A percentile compares a stretch with the other conserved stretches of the same genome.
Evolutionary conservation across 108 stramenopile species (phyloP).

Genomic region (Nannochloropsis granulata): DNA sequence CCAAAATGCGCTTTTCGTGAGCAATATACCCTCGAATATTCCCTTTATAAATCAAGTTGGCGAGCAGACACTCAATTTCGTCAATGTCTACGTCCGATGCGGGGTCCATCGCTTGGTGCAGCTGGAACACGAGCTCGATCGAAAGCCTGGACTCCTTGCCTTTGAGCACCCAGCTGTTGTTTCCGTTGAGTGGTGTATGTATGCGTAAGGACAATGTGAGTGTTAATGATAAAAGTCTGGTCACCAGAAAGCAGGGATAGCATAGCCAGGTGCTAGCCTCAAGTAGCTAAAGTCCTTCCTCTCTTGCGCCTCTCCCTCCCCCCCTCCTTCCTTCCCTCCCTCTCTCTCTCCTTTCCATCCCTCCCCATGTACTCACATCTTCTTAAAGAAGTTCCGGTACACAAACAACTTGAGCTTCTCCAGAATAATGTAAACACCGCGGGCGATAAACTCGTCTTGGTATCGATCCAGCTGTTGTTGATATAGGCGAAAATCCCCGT

Average conservation of each 20-base stretch:
- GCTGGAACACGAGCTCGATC: not conserved
- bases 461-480: not conserved
- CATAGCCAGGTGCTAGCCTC: no score
- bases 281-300: no score
- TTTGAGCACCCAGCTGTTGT: not conserved
- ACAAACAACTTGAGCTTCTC: not conserved
- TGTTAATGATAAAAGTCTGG: no score
- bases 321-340: no score
- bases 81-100: constrained; percentile 29
- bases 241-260: no score
- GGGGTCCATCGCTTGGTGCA: not conserved
- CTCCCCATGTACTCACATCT: not conserved
- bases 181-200: no score
- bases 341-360: no score
- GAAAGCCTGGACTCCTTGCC: not conserved
- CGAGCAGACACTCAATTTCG: constrained; percentile 82
- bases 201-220: no score
- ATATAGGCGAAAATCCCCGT: not conserved
- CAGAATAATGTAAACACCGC: not conserved
- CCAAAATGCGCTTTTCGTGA: constrained; percentile 38
- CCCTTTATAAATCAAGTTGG: constrained; percentile 77
- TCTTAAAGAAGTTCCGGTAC: not conserved
- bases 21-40: constrained; percentile 73
- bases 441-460: not conserved
- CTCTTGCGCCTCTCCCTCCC: no score